These are phyloP conservation scores for Apostasia shenzhenica DNA, from an alignment of 106 monocot genomes.

Conservation along the genomic window DNA sequence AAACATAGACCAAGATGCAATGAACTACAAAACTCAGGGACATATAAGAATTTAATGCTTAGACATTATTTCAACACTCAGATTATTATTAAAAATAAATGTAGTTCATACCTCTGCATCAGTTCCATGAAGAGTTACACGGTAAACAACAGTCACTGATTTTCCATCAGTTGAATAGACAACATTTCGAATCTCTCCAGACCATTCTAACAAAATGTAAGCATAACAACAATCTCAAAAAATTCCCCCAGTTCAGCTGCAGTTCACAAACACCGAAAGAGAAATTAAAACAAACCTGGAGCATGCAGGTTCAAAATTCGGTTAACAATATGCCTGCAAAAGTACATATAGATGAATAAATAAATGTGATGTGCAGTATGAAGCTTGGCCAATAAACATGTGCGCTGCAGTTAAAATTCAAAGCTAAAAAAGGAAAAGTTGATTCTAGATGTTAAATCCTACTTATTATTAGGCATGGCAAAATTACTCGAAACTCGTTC, in stretches of 20 bases:
- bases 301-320: constrained; percentile 90
- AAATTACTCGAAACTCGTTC: no score
- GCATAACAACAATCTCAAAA: neutral
- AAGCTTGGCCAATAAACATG: neutral
- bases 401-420: neutral
- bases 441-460: no score
- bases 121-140: constrained; percentile 88
- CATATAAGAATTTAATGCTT: no score
- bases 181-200: constrained; percentile 83
- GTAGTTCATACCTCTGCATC: constrained; percentile 82
- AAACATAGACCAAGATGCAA: no score
- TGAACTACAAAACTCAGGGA: no score
- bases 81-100: neutral
- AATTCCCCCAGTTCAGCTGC: neutral
- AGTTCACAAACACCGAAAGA: neutral
- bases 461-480: no score
- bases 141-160: constrained; percentile 90
- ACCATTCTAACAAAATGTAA: constrained; percentile 60
- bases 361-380: neutral
- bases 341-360: neutral
- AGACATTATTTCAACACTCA: neutral
- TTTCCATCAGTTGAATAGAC: constrained; percentile 89
- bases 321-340: constrained; percentile 91
- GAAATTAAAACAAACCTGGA: constrained; percentile 37
- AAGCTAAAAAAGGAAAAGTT: neutral